phyloP scores from a whole-genome alignment of 169 alveolate genomes.

The Eimeria tenella region DNA sequence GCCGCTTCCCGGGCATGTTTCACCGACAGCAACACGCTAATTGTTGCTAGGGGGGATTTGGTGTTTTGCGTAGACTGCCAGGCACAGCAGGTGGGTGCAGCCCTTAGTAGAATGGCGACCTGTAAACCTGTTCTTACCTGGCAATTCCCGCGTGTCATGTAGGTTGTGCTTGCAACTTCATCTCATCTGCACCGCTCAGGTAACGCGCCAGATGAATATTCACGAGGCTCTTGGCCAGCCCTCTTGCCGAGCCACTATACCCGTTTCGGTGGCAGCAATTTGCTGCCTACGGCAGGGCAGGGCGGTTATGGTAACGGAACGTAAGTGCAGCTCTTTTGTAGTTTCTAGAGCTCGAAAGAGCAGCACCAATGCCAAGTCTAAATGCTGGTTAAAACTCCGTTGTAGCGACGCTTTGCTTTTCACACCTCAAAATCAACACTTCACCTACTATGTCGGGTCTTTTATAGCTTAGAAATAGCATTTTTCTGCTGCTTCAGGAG shows the following conservation, averaged over 20 bases:
- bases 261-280: constrained; percentile 16
- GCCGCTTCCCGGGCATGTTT: constrained; percentile 35
- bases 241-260: background rate
- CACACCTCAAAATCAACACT: too few relatives aligned
- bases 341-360: too few relatives aligned
- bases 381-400: too few relatives aligned
- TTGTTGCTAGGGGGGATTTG: constrained; percentile 13
- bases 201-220: constrained; percentile 23
- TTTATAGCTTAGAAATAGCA: background rate
- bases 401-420: too few relatives aligned
- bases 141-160: too few relatives aligned
- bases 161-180: too few relatives aligned
- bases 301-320: constrained; percentile 28
- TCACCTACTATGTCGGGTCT: too few relatives aligned
- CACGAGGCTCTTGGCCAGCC: background rate
- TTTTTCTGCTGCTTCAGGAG: constrained; percentile 31
- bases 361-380: too few relatives aligned
- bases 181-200: background rate
- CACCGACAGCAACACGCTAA: background rate
- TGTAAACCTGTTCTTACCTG: too few relatives aligned
- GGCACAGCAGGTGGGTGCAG: constrained; percentile 36
- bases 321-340: background rate
- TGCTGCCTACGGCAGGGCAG: constrained; percentile 32
- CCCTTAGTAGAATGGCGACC: too few relatives aligned
- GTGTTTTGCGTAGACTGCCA: constrained; percentile 22